These are phyloP conservation scores for Dendrobium huoshanense DNA, from an alignment of 106 monocot species.

Conservation along the genomic window DNA sequence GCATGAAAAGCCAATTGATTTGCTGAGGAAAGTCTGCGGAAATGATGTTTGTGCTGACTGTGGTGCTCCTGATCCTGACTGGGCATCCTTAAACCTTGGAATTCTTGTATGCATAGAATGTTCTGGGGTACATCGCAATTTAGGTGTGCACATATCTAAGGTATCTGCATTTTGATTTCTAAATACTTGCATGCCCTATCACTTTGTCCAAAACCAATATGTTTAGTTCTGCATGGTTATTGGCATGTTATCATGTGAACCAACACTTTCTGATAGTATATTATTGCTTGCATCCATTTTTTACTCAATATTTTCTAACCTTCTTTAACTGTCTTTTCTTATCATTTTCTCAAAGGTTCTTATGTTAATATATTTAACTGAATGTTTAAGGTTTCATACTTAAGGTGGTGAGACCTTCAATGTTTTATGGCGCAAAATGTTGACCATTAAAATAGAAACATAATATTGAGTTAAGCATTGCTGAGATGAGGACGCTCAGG, in stretches of 20 bases:
- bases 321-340: background rate
- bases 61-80: slow-evolving; percentile 82
- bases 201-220: background rate
- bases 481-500: no score
- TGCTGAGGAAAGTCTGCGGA: slow-evolving; percentile 70
- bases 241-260: background rate
- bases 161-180: slow-evolving; percentile 16
- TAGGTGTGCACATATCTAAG: slow-evolving; percentile 99
- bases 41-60: slow-evolving; percentile 95
- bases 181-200: background rate
- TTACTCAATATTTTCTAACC: background rate
- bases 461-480: no score
- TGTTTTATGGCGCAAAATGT: no score
- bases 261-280: background rate
- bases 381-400: no score
- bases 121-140: slow-evolving; percentile 97
- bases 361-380: background rate
- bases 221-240: background rate
- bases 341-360: background rate
- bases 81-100: slow-evolving; percentile 99
- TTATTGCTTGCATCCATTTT: background rate
- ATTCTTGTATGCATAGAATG: slow-evolving; percentile 97
- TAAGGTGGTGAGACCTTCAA: no score
- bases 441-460: no score
- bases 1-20: slow-evolving; percentile 76